Evolutionary conservation across 306 rosid genomes (phyloP), one percentile per base, ranked within the genome.

Genomic region (Herpetospermum pedunculosum): DNA sequence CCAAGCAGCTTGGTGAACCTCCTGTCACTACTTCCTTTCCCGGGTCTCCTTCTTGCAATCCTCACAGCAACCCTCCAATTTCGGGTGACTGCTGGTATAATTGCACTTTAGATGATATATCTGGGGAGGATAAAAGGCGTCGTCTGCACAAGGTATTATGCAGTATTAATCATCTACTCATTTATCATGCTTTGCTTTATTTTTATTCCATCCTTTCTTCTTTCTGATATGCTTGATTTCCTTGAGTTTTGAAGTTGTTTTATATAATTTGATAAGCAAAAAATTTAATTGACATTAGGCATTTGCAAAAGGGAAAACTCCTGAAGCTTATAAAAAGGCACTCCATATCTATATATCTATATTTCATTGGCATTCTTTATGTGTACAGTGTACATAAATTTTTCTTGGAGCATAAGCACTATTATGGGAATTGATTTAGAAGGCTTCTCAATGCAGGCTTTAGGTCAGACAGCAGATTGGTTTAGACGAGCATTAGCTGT

Each of bases 41-140:
- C 18, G 85, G 95, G 25, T 58, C 83, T 77, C 97, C 94, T 76
- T 82, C 90, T 76, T 93, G 98, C 72, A 84, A 89, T 84, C 89
- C 98, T 79, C 88, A 77, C 55, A 81, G 89, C 0, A 85, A 86
- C 77, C 98, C 96, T 81, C 91, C 97, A 70, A 70, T 89, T 52
- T 81, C 85, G 57, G 98, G 96, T 40, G 98, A 93, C 80, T 93
- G 98, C 84, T 93, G 98, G 98, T 93, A 93, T 80, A 93, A 91
- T 83, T 93, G 98, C 84, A 93, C 96, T 57, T 70, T 79, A 62
- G 97, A 93, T 67, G 98, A 93, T 93, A 86, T 93, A 67, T 88
- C 98, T 55, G 87, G 92, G 76, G 92, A 87, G 79, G 98, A 93
- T 84, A 93, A 93, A 86, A 81, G 82, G 32, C 77, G 4, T 64